Base-by-base conservation (phyloP, 1,139 yeast genomes). In the Saccharomycopsis hybrid region DNA sequence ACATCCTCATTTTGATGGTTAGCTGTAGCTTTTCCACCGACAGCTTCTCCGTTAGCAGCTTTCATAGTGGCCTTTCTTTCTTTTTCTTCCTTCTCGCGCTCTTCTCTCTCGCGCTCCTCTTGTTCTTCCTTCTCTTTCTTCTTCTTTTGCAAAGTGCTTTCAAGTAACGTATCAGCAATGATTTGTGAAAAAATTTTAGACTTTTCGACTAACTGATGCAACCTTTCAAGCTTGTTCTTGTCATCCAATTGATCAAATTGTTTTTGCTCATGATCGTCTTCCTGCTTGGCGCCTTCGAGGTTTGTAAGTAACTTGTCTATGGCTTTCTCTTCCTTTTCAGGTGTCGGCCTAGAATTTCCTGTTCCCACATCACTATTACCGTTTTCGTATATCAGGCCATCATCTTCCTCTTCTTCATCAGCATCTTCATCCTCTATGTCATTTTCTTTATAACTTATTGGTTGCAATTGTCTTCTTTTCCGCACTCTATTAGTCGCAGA, bases 181-280 rank as follows among this genome's bases (percentile, higher is more conserved):
- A 89, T 87, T 54, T 81, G 77, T 1, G 96, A 85, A 65, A 86
- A 90, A 2, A 88, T 76, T 62, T 87, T 89, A 24, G 96, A 85
- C 61, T 85, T 83, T 60, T 85, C 84, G 25, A 90, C 88, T 58
- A 90, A 71, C 46, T 78, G 81, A 57, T 85, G 76, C 47, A 90
- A 68, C 52, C 87, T 72, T 50, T 76, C 74, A 44, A 87, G 66
- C 60, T 86, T 85, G 4, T 37, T 33, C 8, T 38, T 24, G 48
- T 55, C 61, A 45, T 65, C 68, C 9, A 77, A 62, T 2, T 59
- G 56, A 47, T 75, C 69, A 60, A 79, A 76, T 54, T 67, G 67
- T 35, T 60, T 49, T 56, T 73, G 72, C 45, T 70, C 29, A 29
- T n/a, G 43, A 74, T 43, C 39, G 5, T 18, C 18, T 25, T 3